Evolutionary conservation across 108 stramenopile species (phyloP).

Genomic region (Nitzschia sp.): DNA sequence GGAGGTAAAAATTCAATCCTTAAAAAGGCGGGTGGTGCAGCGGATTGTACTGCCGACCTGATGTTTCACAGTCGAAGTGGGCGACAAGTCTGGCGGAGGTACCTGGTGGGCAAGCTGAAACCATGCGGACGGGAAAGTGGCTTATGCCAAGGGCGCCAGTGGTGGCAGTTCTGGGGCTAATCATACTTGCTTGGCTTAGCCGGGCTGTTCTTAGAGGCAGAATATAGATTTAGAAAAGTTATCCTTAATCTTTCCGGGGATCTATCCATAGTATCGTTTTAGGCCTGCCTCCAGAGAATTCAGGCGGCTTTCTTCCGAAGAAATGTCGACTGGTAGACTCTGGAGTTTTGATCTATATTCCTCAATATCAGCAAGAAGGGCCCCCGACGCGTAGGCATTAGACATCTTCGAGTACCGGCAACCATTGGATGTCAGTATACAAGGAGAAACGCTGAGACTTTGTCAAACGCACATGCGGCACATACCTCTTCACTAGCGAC

Average conservation of each 20-base stretch:
- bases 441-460: too few relatives aligned
- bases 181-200: too few relatives aligned
- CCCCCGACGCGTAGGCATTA: slow-evolving; percentile 41
- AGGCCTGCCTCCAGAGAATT: background rate
- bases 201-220: background rate
- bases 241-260: background rate
- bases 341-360: slow-evolving; percentile 47
- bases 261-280: background rate
- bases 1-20: slow-evolving; percentile 73
- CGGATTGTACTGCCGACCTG: slow-evolving; percentile 73
- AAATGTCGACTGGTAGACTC: slow-evolving; percentile 22
- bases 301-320: slow-evolving; percentile 15
- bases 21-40: slow-evolving; percentile 59
- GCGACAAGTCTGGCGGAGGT: slow-evolving; percentile 54
- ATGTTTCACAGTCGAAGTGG: slow-evolving; percentile 67
- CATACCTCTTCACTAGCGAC: slow-evolving; percentile 10
- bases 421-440: too few relatives aligned
- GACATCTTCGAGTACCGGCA: slow-evolving; percentile 33
- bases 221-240: background rate
- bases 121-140: slow-evolving; percentile 6
- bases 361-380: slow-evolving; percentile 41
- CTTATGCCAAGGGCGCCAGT: slow-evolving; percentile 23
- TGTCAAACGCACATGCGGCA: too few relatives aligned
- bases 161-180: slow-evolving; percentile 45
- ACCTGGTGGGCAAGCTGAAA: slow-evolving; percentile 50